Evolutionary conservation across 2,329 filamentous ascomycete genomes (phyloP), one percentile per base, ranked within the genome.

Genomic region (Endoconidiophora laricicola): DNA sequence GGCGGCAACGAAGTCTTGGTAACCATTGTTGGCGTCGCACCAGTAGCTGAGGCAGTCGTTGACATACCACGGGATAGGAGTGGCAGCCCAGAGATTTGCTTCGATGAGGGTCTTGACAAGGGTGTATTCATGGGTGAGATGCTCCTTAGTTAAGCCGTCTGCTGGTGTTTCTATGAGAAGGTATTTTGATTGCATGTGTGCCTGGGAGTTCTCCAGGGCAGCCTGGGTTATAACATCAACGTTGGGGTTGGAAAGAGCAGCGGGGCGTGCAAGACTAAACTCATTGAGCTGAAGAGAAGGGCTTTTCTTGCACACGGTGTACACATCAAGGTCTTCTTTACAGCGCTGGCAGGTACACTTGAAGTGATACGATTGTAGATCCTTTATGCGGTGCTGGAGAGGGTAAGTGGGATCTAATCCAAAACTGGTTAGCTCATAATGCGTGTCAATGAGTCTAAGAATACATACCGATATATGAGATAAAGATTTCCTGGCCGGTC

Each of bases 391-490:
- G 40, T 63, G 63, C 2, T 61, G 53, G 23, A 65, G 63, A 4
- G 71, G 69, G 43, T 66, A 61, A 2, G 68, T 71, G 54, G 66
- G 68, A 52, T 76, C 74, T 76, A 44, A 2, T 24, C 44, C 2
- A 37, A 33, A 37, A 2, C 10, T 26, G 20, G 20, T 46, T 36
- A 42, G 40, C 12, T 24, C 43, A 23, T 44, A 18, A 33, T 37
- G 16, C 23, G 7, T n/a, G 5, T 29, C 18, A 18, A 20, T 10
- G 40, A n/a, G n/a, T 16, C 4, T n/a, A 23, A 18, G 52, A 29
- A 23, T 18, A 58, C 65, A 53, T 61, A 72, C 77, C 75, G 36
- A 76, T 73, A 55, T 81, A 81, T 1, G 74, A 78, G 33, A 81
- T 76, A 52, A 72, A 69, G 49, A 81, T 69, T 61, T 79, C 73